These are phyloP conservation scores for Laguncularia racemosa DNA, from an alignment of 345 rosid species.

Conservation along the genomic window DNA sequence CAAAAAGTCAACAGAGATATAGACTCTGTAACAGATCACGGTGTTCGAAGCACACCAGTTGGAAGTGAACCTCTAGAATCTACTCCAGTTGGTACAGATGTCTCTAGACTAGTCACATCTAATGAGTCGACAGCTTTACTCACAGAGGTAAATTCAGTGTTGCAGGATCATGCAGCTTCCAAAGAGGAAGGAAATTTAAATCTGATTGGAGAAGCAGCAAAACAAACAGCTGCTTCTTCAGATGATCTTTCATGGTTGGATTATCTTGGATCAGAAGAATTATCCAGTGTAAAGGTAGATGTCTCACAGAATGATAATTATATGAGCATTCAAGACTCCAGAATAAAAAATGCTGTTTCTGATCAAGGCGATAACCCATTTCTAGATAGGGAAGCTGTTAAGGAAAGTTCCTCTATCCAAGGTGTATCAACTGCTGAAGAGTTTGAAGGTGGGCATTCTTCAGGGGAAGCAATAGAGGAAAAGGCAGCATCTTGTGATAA, in stretches of 20 bases:
- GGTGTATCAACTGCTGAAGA: constrained; percentile 2
- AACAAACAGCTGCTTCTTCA: constrained; percentile 13
- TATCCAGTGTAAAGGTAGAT: constrained; percentile 27
- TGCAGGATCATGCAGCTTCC: constrained; percentile 20
- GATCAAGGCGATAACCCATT: constrained; percentile 5
- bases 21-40: constrained; percentile 22
- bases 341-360: constrained; percentile 6
- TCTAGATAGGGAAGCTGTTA: constrained; percentile 1
- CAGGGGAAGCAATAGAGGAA: constrained; percentile 10
- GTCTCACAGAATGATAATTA: constrained; percentile 27
- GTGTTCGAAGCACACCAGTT: not conserved
- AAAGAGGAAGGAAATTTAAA: constrained; percentile 24
- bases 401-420: not conserved
- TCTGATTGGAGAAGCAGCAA: constrained; percentile 23
- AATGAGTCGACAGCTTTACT: constrained; percentile 15
- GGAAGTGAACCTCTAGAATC: constrained; percentile 1
- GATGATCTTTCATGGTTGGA: constrained; percentile 40
- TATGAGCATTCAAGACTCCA: constrained; percentile 18
- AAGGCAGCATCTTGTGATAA: constrained; percentile 12
- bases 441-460: constrained; percentile 9
- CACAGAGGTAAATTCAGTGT: constrained; percentile 17
- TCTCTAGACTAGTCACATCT: constrained; percentile 18
- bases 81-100: constrained; percentile 9
- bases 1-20: constrained; percentile 40
- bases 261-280: constrained; percentile 33